Percentiles rank a stretch among this genome's conserved stretches.
phyloP scores from a whole-genome alignment of 257 asterid species.

The Voacanga thouarsii region DNA sequence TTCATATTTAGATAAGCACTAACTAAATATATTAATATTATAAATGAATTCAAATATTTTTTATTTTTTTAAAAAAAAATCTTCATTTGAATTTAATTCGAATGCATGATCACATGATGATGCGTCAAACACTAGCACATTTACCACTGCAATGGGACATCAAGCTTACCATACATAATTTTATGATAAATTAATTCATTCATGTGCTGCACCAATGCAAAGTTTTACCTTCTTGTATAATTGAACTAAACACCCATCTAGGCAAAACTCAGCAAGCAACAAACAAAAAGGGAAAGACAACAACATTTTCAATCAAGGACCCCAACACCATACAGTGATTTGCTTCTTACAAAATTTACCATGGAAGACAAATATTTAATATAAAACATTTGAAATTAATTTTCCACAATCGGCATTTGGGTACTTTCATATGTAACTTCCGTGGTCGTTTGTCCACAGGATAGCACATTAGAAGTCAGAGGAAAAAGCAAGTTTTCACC shows the following conservation, averaged over 20 bases:
- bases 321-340: background rate
- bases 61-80: too few species aligned
- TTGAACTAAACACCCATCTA: background rate
- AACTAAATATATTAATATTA: too few species aligned
- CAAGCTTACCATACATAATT: slow-evolving; percentile 13
- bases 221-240: background rate
- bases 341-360: background rate
- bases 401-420: background rate
- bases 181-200: background rate
- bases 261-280: background rate
- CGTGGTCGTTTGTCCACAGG: background rate
- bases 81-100: too few species aligned
- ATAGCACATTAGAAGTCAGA: background rate
- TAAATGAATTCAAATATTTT: too few species aligned
- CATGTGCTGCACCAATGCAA: background rate
- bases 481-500: background rate
- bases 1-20: too few species aligned
- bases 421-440: background rate
- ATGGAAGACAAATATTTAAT: background rate
- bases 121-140: slow-evolving; percentile 39
- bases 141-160: slow-evolving; percentile 45
- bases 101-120: slow-evolving; percentile 1
- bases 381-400: background rate
- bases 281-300: background rate
- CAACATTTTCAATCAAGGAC: too few species aligned